phyloP scores from a whole-genome alignment of 192 early-diverging fungal species.

The Coemansia guatemalensis region DNA sequence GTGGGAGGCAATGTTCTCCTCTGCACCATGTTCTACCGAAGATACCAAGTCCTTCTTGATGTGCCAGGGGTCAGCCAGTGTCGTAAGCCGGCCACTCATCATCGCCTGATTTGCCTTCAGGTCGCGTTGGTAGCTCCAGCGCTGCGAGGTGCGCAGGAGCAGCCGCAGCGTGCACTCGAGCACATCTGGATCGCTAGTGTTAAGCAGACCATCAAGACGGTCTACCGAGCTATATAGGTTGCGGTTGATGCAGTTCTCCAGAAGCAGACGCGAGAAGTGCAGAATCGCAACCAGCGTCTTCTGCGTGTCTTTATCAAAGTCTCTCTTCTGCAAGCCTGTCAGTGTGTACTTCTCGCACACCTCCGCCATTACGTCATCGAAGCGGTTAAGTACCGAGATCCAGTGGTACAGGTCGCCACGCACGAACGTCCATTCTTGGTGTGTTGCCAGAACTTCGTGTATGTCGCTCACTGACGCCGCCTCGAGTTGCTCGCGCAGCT shows the following conservation, averaged over 20 bases:
- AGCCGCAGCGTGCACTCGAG: conserved; percentile 76
- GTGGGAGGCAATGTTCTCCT: conserved; percentile 20
- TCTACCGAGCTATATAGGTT: conserved; percentile 87
- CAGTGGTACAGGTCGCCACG: conserved; percentile 96
- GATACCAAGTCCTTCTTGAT: conserved; percentile 26
- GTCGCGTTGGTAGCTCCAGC: conserved; percentile 81
- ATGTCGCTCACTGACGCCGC: conserved; percentile 57
- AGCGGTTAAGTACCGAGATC: conserved; percentile 91
- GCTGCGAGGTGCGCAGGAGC: conserved; percentile 84
- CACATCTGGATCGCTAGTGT: conserved; percentile 77
- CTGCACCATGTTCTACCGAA: conserved; percentile 1
- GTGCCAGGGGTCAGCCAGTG: conserved; percentile 45
- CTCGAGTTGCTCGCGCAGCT: conserved; percentile 50
- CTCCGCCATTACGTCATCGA: conserved; percentile 77
- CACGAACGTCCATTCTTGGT: conserved; percentile 72
- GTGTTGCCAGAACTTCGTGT: conserved; percentile 50
- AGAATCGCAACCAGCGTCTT: conserved; percentile 65
- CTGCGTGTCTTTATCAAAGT: conserved; percentile 60
- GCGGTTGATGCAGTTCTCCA: conserved; percentile 95
- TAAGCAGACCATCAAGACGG: conserved; percentile 79
- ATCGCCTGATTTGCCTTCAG: conserved; percentile 39
- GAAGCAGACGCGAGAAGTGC: conserved; percentile 73
- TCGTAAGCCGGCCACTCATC: conserved; percentile 39
- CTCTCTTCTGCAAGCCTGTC: conserved; percentile 60
- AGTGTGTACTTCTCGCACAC: conserved; percentile 66